Evolutionary conservation across 345 rosid species (phyloP).

Genomic region (rapeseed (Brassica napus)): DNA sequence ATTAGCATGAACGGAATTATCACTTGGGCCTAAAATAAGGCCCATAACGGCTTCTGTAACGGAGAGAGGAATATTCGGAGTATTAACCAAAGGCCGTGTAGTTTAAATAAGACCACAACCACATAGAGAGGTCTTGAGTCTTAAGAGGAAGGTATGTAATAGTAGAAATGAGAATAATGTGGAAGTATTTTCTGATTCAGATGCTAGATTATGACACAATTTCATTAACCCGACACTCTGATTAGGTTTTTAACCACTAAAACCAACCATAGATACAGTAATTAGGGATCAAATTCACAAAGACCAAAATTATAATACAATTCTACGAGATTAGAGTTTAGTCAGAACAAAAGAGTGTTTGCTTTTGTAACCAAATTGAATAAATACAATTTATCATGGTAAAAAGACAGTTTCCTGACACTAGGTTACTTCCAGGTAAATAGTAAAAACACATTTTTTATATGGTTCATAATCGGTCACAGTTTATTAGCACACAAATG

Average conservation of each 20-base stretch:
- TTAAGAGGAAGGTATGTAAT: not conserved
- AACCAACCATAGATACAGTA: not conserved
- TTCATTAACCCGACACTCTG: not conserved
- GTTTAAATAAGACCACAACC: not conserved
- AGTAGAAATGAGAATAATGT: not conserved
- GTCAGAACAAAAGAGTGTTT: not conserved
- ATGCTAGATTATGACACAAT: not conserved
- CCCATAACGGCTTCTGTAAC: conserved; percentile 1
- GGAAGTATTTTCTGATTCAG: not conserved
- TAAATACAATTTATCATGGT: not conserved
- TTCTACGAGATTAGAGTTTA: not conserved
- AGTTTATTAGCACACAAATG: not conserved
- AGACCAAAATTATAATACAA: not conserved
- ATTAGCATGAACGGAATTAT: not conserved
- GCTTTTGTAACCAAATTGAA: not conserved
- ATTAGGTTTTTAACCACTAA: not conserved
- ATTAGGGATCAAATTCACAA: not conserved
- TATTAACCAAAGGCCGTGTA: not conserved
- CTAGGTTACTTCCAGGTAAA: not conserved
- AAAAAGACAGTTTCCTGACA: not conserved
- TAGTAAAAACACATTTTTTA: no score
- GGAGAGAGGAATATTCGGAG: not conserved
- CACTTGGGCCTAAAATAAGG: not conserved
- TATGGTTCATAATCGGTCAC: not conserved
- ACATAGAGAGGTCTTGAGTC: not conserved